Base-by-base conservation (phyloP, 2,329 filamentous ascomycete species). In the Cadophora gregata region DNA sequence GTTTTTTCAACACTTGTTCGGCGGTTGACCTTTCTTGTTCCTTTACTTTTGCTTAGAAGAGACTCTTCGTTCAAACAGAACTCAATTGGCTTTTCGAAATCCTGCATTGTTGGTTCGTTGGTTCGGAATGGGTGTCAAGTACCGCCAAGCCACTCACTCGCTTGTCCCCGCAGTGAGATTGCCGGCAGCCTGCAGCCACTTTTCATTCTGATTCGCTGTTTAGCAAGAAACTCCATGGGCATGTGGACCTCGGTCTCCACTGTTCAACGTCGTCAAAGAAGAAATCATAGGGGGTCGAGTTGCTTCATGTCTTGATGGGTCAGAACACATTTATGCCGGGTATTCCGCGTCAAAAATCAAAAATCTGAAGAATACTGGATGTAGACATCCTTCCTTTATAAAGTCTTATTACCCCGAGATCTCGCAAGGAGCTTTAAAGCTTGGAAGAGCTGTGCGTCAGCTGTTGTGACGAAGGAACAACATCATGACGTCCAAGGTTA, bases 181-280 rank as follows among this genome's bases (percentile, higher is more conserved):
- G 14, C 10, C 19, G 24, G 14, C 48, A 47, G 31, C 5, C 31
- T 12, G 31, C 31, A 36, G 25, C 12, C 50, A 53, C 27, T 9
- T 16, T 53, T 8, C 25, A 53, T 2, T 24, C 27, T 58, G 33
- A 58, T 58, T 58, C 33, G 55, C 55, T 58, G 55, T 8, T 14
- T 53, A 12, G 50, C 25, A 31, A n/a, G 25, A 31, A n/a, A 31
- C 27, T 6, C 50, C n/a, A 47, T 5, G 42, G 8, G 9, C 42
- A 47, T 47, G 42, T 47, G 27, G 50, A 53, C 50, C 50, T 58
- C 33, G 31, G 55, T 38, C n/a, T 38, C 55, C 55, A 42, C 55
- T 25, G 10, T 38, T 25, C n/a, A 21, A 56, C 53, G 53, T 36
- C 55, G 24, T n/a, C 19, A 9, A 19, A 25, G n/a, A 36, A 58